These are phyloP conservation scores for Salix brachista DNA, from an alignment of 345 rosid genomes.

Conservation along the genomic window DNA sequence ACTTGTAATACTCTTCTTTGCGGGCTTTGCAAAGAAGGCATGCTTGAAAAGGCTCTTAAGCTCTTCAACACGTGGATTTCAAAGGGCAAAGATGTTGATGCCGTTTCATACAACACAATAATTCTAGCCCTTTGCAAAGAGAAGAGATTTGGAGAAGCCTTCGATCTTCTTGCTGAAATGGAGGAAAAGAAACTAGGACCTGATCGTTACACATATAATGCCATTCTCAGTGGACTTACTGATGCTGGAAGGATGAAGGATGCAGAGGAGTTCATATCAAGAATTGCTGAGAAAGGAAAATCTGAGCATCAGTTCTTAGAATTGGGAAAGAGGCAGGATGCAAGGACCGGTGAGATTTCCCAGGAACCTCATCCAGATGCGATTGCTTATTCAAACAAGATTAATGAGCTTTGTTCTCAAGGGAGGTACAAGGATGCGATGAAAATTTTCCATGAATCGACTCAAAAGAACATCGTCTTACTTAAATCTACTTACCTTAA, in stretches of 20 bases:
- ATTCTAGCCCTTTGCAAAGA: constrained; percentile 65
- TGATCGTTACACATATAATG: constrained; percentile 59
- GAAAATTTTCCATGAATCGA: constrained; percentile 35
- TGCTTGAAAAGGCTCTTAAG: constrained; percentile 77
- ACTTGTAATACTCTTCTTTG: constrained; percentile 72
- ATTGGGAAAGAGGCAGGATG: constrained; percentile 18
- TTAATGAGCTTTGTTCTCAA: constrained; percentile 58
- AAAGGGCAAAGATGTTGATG: constrained; percentile 53
- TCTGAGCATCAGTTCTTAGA: constrained; percentile 27
- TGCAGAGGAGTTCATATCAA: constrained; percentile 53
- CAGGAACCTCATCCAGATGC: constrained; percentile 37
- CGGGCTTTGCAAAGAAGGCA: constrained; percentile 67
- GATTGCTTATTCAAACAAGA: constrained; percentile 49
- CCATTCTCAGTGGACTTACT: constrained; percentile 46
- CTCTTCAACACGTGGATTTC: constrained; percentile 64
- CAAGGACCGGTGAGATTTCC: constrained; percentile 15
- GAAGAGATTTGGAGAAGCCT: constrained; percentile 67
- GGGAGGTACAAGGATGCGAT: constrained; percentile 58
- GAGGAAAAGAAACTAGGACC: constrained; percentile 55
- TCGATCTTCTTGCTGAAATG: constrained; percentile 64
- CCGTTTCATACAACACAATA: constrained; percentile 71
- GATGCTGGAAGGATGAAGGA: constrained; percentile 53
- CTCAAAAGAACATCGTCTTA: constrained; percentile 35
- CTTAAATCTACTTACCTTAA: constrained; percentile 39
- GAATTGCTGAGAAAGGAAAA: constrained; percentile 43